Percentiles rank a stretch among this genome's conserved stretches.
Evolutionary conservation across 2,329 filamentous ascomycete species (phyloP).

Genomic region (Rhinocladiella mackenziei): DNA sequence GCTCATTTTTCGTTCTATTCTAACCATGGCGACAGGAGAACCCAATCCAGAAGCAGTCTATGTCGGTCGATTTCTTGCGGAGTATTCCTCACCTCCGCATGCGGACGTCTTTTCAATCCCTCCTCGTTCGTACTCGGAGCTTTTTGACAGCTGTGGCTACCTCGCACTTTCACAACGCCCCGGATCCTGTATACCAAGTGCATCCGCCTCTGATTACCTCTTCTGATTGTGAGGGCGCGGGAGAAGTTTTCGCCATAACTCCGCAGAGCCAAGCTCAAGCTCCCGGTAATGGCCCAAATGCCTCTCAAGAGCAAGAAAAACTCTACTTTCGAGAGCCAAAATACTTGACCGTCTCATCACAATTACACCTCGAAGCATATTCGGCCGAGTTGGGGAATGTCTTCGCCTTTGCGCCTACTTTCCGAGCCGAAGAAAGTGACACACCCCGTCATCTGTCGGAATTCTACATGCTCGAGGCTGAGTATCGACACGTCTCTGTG

Average conservation of each 20-base stretch:
- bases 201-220: constrained; percentile 94
- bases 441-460: constrained; percentile 92
- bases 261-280: constrained; percentile 33
- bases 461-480: constrained; percentile 97
- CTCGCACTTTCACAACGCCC: constrained; percentile 64
- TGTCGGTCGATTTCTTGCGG: constrained; percentile 81
- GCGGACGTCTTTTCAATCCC: constrained; percentile 74
- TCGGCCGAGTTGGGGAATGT: constrained; percentile 84
- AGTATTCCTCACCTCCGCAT: constrained; percentile 81
- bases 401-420: constrained; percentile 91
- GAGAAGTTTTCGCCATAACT: constrained; percentile 78
- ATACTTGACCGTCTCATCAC: constrained; percentile 91
- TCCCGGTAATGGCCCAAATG: constrained; percentile 25
- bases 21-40: constrained; percentile 59
- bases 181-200: constrained; percentile 67
- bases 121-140: constrained; percentile 77
- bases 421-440: constrained; percentile 88
- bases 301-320: constrained; percentile 38
- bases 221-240: constrained; percentile 93
- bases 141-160: constrained; percentile 69
- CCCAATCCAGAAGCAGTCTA: constrained; percentile 95
- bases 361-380: constrained; percentile 89
- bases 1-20: background rate
- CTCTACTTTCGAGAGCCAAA: constrained; percentile 82
- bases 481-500: constrained; percentile 69